These are phyloP conservation scores for Trifolium subterraneum DNA, from an alignment of 306 rosid genomes.

Conservation along the genomic window DNA sequence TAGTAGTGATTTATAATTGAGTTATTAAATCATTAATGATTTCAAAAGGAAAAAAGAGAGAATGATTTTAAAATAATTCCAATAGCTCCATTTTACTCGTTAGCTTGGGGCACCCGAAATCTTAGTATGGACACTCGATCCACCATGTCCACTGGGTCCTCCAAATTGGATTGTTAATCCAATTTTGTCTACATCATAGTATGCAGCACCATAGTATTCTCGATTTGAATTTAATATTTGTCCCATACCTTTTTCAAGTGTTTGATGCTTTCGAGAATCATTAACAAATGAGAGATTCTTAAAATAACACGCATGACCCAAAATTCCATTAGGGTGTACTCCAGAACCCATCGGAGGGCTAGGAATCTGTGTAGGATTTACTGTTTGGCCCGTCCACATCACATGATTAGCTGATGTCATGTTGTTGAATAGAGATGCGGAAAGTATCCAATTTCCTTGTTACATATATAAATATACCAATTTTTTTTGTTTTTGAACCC, in stretches of 20 bases:
- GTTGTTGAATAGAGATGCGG: not conserved
- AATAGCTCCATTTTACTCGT: too few species aligned
- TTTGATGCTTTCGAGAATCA: not conserved
- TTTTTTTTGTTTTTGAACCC: too few species aligned
- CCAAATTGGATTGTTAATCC: not conserved
- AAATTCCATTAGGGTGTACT: not conserved
- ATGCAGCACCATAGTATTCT: not conserved
- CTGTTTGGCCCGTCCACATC: not conserved
- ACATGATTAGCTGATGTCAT: not conserved
- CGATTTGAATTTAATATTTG: too few species aligned
- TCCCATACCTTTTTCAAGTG: not conserved
- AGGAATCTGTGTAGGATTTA: not conserved
- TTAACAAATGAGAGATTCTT: not conserved
- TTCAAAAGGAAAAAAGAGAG: too few species aligned
- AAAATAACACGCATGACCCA: not conserved
- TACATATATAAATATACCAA: too few species aligned
- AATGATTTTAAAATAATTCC: too few species aligned
- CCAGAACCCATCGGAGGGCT: constrained; percentile 1
- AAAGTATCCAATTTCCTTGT: too few species aligned
- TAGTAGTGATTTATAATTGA: too few species aligned
- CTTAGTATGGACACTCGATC: too few species aligned
- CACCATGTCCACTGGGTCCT: not conserved
- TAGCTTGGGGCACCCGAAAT: too few species aligned
- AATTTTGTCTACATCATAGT: not conserved
- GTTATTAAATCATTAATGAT: too few species aligned